phyloP scores from a whole-genome alignment of 192 early-diverging fungal genomes.

The Rhizoclosmatium globosum region DNA sequence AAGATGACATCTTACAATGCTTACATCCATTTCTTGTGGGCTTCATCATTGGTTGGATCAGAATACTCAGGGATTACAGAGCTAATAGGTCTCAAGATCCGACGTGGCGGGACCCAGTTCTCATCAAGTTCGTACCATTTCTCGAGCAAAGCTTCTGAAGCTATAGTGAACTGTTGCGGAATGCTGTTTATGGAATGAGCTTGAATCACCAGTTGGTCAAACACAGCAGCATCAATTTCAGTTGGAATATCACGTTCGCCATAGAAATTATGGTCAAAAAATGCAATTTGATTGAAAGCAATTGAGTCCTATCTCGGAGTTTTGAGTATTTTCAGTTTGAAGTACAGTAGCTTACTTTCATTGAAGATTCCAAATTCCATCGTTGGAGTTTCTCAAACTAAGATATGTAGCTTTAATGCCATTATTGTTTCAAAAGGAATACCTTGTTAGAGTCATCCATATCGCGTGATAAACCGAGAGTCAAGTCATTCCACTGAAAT shows the following conservation, averaged over 20 bases:
- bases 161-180: background rate
- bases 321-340: background rate
- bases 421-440: background rate
- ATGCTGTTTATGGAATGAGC: background rate
- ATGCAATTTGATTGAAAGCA: constrained; percentile 20
- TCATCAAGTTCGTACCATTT: constrained; percentile 33
- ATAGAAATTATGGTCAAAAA: constrained; percentile 18
- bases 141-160: constrained; percentile 2
- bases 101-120: constrained; percentile 5
- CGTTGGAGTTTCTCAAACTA: background rate
- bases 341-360: background rate
- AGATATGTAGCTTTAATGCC: no score
- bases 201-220: constrained; percentile 13
- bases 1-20: background rate
- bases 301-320: constrained; percentile 15
- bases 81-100: background rate
- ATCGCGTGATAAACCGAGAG: background rate
- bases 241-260: constrained; percentile 9
- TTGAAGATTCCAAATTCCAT: constrained; percentile 9
- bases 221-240: constrained; percentile 31
- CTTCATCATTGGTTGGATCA: background rate
- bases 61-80: constrained; percentile 7
- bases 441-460: background rate
- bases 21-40: constrained; percentile 4
- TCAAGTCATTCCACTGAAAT: constrained; percentile 29